Conservation (phyloP, 306 rosid species). For the Malus sylvestris region DNA sequence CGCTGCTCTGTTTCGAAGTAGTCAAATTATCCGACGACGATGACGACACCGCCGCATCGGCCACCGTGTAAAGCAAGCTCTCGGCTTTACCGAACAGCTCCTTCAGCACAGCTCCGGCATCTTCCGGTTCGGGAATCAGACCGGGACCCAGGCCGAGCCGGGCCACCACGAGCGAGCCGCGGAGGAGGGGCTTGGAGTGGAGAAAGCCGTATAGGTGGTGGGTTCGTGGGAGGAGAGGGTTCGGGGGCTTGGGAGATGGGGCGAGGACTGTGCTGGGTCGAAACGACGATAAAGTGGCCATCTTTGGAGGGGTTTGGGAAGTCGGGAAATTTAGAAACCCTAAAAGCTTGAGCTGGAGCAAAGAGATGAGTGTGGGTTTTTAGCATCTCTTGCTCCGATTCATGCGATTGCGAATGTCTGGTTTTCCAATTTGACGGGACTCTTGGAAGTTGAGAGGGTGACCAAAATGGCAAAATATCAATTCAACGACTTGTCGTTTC, state of each 20-base stretch:
- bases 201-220: slow-evolving; percentile 25
- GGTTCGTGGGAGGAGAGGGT: slow-evolving; percentile 34
- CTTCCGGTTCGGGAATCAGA: slow-evolving; percentile 50
- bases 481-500: not conserved
- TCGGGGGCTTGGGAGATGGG: slow-evolving; percentile 33
- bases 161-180: slow-evolving; percentile 52
- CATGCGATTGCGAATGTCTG: not conserved
- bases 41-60: slow-evolving; percentile 69
- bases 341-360: not conserved
- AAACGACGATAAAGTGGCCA: slow-evolving; percentile 49
- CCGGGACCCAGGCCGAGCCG: slow-evolving; percentile 56
- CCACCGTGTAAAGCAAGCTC: slow-evolving; percentile 67
- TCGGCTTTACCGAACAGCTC: slow-evolving; percentile 67
- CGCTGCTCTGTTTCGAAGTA: slow-evolving; percentile 52
- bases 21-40: slow-evolving; percentile 45
- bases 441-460: not conserved
- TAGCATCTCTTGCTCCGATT: not conserved
- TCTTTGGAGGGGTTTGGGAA: not conserved
- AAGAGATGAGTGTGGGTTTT: not conserved
- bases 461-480: not conserved
- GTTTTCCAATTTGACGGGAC: not conserved
- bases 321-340: not conserved
- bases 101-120: slow-evolving; percentile 30
- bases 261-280: slow-evolving; percentile 37
- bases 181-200: slow-evolving; percentile 33